Evolutionary conservation across 129 eudicot genomes (phyloP), one percentile per base, ranked within the genome.

Genomic region (Logfia minima): DNA sequence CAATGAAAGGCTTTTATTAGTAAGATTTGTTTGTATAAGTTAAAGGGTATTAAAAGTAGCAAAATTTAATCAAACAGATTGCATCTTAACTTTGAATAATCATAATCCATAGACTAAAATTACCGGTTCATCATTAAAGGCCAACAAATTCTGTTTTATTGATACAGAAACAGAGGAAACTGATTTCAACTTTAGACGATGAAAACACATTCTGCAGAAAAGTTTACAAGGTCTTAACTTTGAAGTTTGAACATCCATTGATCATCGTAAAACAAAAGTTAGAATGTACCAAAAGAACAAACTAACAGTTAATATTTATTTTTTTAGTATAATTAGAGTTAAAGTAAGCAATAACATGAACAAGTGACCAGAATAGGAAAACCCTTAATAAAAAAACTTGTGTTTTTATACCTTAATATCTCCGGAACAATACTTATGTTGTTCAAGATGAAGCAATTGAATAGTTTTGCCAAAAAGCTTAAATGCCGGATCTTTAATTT

Each of bases 381-480:
- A 59, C 56, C 21, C 22, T 39, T 24, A 61, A 70, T 22, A 67
- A 41, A 16, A 43, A 28, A 63, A 32, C 70, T 51, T 31, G 56
- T 71, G 19, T 45, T 6, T 0, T n/a, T 61, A 67, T 79, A 82
- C 84, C 84, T 82, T 82, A 51, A n/a, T n/a, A 62, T 78, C 56
- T 8, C 24, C 14, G 10, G 74, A 71, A 60, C 68, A 55, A 71
- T 32, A 23, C 11, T 74, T 53, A 53, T 31, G 18, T 13, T 17
- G 52, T 51, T 77, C 55, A 28, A 16, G 51, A 75, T 83, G 66
- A 9, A 59, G 82, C 81, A 83, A 48, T 60, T 81, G 87, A 78
- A 86, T 86, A 7, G 86, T 86, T 71, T 83, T 83, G 24, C 90
- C 90, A 39, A 86, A 86, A 63, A 86, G 81, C 82, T 83, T 86